Percentiles rank a stretch among this genome's conserved stretches.
These are phyloP conservation scores for Cyclospora cayetanensis DNA, from an alignment of 169 alveolate genomes.

Conservation along the genomic window DNA sequence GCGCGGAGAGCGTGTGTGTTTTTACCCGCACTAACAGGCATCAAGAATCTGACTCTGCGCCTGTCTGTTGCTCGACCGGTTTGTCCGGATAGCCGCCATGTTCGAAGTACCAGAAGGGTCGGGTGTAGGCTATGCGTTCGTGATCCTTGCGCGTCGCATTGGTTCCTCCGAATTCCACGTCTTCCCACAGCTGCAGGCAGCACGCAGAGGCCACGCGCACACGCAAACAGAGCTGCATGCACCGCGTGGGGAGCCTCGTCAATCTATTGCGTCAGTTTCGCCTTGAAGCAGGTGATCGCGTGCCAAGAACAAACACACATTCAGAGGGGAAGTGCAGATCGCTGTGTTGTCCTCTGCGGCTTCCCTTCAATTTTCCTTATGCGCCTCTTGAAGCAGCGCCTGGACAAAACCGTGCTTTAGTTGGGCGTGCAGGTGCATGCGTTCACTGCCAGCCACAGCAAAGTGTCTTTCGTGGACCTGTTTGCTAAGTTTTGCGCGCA, in stretches of 20 bases:
- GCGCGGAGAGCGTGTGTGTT: neutral
- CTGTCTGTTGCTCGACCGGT: slow-evolving; percentile 18
- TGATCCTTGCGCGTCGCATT: neutral
- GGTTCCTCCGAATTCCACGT: slow-evolving; percentile 9
- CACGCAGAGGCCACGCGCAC: too few species aligned
- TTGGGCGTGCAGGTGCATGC: too few species aligned
- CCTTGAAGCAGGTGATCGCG: neutral
- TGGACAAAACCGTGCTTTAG: too few species aligned
- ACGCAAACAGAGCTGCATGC: too few species aligned
- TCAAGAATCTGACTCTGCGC: neutral
- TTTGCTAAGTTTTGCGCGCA: too few species aligned
- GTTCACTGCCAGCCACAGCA: too few species aligned
- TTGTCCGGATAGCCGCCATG: slow-evolving; percentile 44
- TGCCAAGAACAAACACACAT: neutral
- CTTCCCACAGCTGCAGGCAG: slow-evolving; percentile 18
- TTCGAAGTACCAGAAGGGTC: slow-evolving; percentile 29
- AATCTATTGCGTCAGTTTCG: neutral
- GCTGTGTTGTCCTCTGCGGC: too few species aligned
- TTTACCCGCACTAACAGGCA: neutral
- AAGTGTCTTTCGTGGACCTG: too few species aligned
- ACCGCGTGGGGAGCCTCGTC: too few species aligned
- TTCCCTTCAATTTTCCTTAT: too few species aligned
- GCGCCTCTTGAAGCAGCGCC: too few species aligned
- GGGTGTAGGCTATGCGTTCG: neutral
- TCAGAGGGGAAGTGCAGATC: neutral